Conservation (phyloP, 441 rosid species). For the Pelargonium fulgidum region DNA sequence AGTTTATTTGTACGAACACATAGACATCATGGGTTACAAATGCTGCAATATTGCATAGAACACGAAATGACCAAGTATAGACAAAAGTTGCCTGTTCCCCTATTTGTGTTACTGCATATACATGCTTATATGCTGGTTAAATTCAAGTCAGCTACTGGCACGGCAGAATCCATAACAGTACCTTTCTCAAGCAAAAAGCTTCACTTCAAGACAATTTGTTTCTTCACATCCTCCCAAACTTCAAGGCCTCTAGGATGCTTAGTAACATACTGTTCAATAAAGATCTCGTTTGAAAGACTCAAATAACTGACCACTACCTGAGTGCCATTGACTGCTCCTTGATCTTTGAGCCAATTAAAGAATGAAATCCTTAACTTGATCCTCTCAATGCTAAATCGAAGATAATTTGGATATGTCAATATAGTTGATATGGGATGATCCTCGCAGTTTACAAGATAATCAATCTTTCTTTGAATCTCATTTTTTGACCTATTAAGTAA, state of each 20-base stretch:
- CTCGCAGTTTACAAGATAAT: conserved; percentile 42
- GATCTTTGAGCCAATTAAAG: conserved; percentile 58
- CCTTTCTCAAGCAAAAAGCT: conserved; percentile 2
- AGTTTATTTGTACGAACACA: no score
- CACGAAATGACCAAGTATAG: no score
- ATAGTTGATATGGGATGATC: conserved; percentile 47
- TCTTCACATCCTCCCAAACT: conserved; percentile 47
- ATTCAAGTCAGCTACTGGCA: no score
- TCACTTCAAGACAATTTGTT: conserved; percentile 20
- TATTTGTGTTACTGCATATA: no score
- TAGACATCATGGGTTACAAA: no score
- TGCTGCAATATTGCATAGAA: no score
- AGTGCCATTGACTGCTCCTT: conserved; percentile 22
- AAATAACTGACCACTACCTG: conserved; percentile 20
- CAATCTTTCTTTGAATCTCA: conserved; percentile 45
- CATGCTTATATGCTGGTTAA: no score
- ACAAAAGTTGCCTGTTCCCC: no score
- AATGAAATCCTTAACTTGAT: conserved; percentile 50
- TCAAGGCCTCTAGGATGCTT: conserved; percentile 53
- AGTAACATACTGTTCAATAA: conserved; percentile 36
- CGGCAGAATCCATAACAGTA: not conserved
- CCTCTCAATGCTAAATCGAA: conserved; percentile 38
- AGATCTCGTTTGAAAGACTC: conserved; percentile 43
- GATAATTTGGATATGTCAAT: conserved; percentile 47
- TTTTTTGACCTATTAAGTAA: conserved; percentile 45